Conservation (phyloP, 2,329 filamentous ascomycete genomes). For the Sporothrix mexicana region DNA sequence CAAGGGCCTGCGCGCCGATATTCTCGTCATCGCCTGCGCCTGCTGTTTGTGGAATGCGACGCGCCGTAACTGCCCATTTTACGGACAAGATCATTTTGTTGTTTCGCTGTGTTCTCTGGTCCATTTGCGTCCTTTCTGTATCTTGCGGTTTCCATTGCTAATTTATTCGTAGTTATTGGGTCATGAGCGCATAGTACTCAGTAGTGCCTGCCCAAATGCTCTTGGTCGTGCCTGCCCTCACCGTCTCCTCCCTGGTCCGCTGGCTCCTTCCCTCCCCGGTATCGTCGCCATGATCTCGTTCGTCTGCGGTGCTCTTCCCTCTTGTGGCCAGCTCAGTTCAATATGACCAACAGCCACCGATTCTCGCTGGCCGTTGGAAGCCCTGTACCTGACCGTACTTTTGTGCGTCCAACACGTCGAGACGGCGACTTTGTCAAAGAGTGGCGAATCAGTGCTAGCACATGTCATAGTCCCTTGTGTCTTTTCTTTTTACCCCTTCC, state of each 20-base stretch:
- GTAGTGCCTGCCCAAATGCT: slow-evolving; percentile 3
- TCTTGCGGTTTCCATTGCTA: slow-evolving; percentile 19
- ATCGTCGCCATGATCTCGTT: neutral
- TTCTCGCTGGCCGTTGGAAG: neutral
- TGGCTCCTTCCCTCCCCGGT: slow-evolving; percentile 19
- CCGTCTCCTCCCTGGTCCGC: neutral
- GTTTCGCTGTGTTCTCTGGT: too few relatives aligned
- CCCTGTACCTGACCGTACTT: neutral
- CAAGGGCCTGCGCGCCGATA: neutral
- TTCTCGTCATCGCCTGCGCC: neutral
- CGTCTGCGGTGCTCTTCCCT: slow-evolving; percentile 10
- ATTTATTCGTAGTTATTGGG: slow-evolving; percentile 6
- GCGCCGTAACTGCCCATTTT: neutral
- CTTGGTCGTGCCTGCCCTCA: neutral
- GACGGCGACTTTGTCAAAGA: neutral
- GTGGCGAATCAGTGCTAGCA: slow-evolving; percentile 25
- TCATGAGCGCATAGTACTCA: neutral
- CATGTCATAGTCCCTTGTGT: slow-evolving; percentile 21
- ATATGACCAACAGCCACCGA: neutral
- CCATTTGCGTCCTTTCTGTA: neutral
- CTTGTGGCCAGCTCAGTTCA: neutral
- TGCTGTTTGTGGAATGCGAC: slow-evolving; percentile 24
- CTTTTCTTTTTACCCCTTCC: slow-evolving; percentile 19
- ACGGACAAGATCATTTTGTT: too few relatives aligned
- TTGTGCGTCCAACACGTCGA: neutral